phyloP scores from a whole-genome alignment of 2,329 filamentous ascomycete species.

The Fusarium sambucinum region DNA sequence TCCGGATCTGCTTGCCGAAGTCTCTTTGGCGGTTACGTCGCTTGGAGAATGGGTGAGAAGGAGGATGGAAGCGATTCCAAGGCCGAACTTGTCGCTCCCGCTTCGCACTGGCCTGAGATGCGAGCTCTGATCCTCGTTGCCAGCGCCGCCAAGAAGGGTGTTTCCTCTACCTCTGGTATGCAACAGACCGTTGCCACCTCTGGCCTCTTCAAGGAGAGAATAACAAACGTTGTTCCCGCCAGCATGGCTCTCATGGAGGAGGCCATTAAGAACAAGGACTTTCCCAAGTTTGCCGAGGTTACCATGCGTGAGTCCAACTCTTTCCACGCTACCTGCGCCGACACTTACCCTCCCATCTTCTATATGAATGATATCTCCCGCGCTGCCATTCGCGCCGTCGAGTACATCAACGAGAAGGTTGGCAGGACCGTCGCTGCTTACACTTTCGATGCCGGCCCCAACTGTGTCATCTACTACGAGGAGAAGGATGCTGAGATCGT shows the following conservation, averaged over 20 bases:
- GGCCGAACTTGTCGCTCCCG: slow-evolving; percentile 88
- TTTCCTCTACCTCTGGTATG: slow-evolving; percentile 94
- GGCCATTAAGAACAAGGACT: slow-evolving; percentile 82
- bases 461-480: slow-evolving; percentile 95
- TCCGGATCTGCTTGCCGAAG: slow-evolving; percentile 95
- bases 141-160: slow-evolving; percentile 94
- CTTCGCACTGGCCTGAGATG: slow-evolving; percentile 95
- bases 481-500: slow-evolving; percentile 80
- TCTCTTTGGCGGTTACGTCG: slow-evolving; percentile 94
- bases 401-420: slow-evolving; percentile 85
- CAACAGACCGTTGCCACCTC: slow-evolving; percentile 95
- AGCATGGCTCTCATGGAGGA: slow-evolving; percentile 88
- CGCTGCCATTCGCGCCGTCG: slow-evolving; percentile 88
- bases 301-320: slow-evolving; percentile 98
- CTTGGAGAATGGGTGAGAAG: slow-evolving; percentile 84
- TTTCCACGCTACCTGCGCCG: slow-evolving; percentile 94
- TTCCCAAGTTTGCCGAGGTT: slow-evolving; percentile 85
- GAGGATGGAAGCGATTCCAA: slow-evolving; percentile 87
- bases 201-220: slow-evolving; percentile 83
- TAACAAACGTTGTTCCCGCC: slow-evolving; percentile 80
- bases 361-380: slow-evolving; percentile 96
- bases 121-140: slow-evolving; percentile 91
- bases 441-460: slow-evolving; percentile 97
- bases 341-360: slow-evolving; percentile 97
- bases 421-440: slow-evolving; percentile 89